Percentiles rank a stretch among this genome's conserved stretches.
phyloP scores from a whole-genome alignment of 208 protist species.

The Leishmania mexicana region DNA sequence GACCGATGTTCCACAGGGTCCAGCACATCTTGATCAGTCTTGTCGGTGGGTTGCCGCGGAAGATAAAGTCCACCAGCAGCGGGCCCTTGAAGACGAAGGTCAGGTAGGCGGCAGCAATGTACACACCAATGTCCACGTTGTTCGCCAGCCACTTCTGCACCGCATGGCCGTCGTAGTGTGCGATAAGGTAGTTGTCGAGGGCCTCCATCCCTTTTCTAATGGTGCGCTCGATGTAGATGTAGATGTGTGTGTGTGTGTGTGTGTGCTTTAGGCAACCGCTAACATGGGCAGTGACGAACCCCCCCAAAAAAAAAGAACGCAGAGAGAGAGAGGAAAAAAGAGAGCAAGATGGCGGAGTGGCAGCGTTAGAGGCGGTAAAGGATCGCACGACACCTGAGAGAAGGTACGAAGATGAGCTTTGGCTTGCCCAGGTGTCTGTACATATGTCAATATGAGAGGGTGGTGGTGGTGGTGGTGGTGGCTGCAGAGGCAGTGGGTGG shows the following conservation, averaged over 20 bases:
- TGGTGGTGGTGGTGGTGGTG: neutral
- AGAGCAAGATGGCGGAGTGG: too few relatives aligned
- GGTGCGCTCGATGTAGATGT: neutral
- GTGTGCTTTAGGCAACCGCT: neutral
- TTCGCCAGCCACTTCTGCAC: conserved; percentile 32
- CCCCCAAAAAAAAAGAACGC: neutral
- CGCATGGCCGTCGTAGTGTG: conserved; percentile 32
- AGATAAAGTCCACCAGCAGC: conserved; percentile 29
- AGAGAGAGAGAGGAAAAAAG: neutral
- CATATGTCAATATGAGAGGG: neutral
- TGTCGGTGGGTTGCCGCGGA: conserved; percentile 42
- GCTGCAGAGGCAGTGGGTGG: neutral
- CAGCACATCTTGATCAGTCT: conserved; percentile 44
- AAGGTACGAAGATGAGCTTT: neutral
- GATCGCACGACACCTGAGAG: neutral
- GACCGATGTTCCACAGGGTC: conserved; percentile 81
- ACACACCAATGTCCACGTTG: conserved; percentile 40
- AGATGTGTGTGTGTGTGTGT: neutral
- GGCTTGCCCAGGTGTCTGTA: neutral
- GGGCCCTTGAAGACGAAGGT: conserved; percentile 45
- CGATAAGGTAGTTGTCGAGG: conserved; percentile 31
- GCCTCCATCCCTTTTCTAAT: conserved; percentile 19
- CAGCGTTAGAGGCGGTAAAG: too few relatives aligned
- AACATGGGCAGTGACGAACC: neutral
- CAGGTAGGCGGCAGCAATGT: conserved; percentile 50